phyloP scores from a whole-genome alignment of 257 asterid genomes.

The Nicotiana otophora region DNA sequence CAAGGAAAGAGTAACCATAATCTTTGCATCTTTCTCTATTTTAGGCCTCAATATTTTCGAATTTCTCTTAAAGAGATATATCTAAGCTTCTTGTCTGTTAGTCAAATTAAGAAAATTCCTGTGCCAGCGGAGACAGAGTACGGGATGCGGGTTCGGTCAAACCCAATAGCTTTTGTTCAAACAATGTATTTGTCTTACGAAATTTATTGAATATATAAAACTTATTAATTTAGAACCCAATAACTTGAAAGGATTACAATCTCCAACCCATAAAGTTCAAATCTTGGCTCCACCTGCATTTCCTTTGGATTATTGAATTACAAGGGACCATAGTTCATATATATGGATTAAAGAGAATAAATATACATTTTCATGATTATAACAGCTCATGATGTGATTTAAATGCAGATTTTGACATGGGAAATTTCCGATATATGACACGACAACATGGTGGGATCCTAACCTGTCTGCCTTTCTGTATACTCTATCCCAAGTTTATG shows the following conservation, averaged over 20 bases:
- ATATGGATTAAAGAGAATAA: no score
- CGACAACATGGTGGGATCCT: background rate
- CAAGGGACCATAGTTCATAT: background rate
- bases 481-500: background rate
- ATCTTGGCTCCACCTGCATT: no score
- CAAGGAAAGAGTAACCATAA: background rate
- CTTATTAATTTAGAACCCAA: no score
- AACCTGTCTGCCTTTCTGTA: background rate
- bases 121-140: no score
- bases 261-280: no score
- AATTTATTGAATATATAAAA: no score
- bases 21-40: background rate
- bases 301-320: background rate
- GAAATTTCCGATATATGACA: background rate
- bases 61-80: background rate
- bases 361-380: background rate
- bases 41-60: no score
- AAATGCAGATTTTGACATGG: slow-evolving; percentile 4
- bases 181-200: no score
- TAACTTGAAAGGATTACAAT: no score
- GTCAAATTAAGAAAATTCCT: background rate
- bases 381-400: background rate
- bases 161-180: no score
- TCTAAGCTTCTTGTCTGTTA: background rate
- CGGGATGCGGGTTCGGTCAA: no score